These are phyloP conservation scores for Podospora pseudoanserina DNA, from an alignment of 495 filamentous ascomycete species.

Conservation along the genomic window DNA sequence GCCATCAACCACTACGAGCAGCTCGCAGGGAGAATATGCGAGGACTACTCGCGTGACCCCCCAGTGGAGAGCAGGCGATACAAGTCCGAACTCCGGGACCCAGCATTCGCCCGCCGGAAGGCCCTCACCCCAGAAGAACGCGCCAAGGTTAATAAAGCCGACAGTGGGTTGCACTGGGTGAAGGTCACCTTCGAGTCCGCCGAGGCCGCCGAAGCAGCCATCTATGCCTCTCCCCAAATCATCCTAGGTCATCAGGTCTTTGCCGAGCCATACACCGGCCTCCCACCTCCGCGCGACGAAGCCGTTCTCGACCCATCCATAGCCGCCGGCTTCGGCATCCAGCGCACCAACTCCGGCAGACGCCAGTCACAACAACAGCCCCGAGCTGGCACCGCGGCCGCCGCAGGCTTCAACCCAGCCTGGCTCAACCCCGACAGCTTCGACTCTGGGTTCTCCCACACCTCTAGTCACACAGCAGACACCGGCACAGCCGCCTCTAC, in stretches of 20 bases:
- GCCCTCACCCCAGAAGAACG: constrained; percentile 66
- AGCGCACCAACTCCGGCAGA: neutral
- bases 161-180: constrained; percentile 82
- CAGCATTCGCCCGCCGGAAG: constrained; percentile 54
- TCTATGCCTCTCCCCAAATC: constrained; percentile 69
- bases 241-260: constrained; percentile 73
- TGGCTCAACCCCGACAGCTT: constrained; percentile 22
- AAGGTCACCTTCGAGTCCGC: constrained; percentile 87
- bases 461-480: constrained; percentile 48
- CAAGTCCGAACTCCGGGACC: constrained; percentile 62
- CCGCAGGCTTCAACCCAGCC: constrained; percentile 15
- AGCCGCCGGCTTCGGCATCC: neutral
- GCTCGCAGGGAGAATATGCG: constrained; percentile 75
- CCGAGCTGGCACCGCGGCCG: constrained; percentile 2
- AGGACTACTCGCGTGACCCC: constrained; percentile 78
- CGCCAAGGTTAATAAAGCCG: constrained; percentile 67
- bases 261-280: constrained; percentile 71
- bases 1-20: constrained; percentile 82
- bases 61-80: constrained; percentile 52
- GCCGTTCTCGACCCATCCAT: constrained; percentile 19
- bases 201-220: constrained; percentile 71
- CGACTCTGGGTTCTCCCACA: constrained; percentile 36
- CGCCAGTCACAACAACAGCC: neutral
- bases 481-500: constrained; percentile 40
- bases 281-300: constrained; percentile 64